These are phyloP conservation scores for Fraxinus velutina DNA, from an alignment of 305 asterid species.

Conservation along the genomic window DNA sequence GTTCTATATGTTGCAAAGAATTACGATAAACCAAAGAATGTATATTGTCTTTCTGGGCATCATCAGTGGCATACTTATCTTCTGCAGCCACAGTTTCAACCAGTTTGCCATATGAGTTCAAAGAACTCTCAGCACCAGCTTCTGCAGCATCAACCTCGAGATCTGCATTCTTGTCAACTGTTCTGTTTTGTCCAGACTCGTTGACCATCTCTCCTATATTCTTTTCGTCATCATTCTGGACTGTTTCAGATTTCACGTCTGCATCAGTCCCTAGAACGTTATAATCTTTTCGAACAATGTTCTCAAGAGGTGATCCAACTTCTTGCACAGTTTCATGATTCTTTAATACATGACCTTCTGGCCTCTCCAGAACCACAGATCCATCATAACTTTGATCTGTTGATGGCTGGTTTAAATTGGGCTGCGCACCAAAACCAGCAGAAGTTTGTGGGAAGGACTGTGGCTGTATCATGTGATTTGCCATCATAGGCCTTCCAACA, in stretches of 20 bases:
- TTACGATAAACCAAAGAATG: slow-evolving; percentile 26
- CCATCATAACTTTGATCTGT: slow-evolving; percentile 38
- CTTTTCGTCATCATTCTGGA: slow-evolving; percentile 22
- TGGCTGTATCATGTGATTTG: slow-evolving; percentile 42
- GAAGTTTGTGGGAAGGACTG: slow-evolving; percentile 42
- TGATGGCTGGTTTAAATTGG: slow-evolving; percentile 37
- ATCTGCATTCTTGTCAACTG: slow-evolving; percentile 28
- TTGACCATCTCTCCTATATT: slow-evolving; percentile 17
- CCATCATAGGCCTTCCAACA: slow-evolving; percentile 48
- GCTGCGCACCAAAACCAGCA: slow-evolving; percentile 47
- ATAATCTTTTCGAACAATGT: slow-evolving; percentile 33
- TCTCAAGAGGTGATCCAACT: slow-evolving; percentile 42
- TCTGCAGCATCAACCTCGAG: slow-evolving; percentile 29
- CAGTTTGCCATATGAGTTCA: slow-evolving; percentile 39
- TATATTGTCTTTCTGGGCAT: slow-evolving; percentile 29
- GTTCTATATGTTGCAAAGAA: slow-evolving; percentile 26
- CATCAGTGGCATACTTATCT: slow-evolving; percentile 25
- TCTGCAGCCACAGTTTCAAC: slow-evolving; percentile 35
- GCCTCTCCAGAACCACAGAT: slow-evolving; percentile 34
- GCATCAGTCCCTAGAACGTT: slow-evolving; percentile 29
- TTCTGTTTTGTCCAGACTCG: slow-evolving; percentile 28
- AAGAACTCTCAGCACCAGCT: slow-evolving; percentile 28
- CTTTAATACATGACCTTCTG: slow-evolving; percentile 23
- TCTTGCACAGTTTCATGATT: slow-evolving; percentile 34
- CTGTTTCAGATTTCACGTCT: slow-evolving; percentile 37